These are phyloP conservation scores for Fomitopsis pulvina DNA, from an alignment of 768 basidiomycete genomes.

Conservation along the genomic window DNA sequence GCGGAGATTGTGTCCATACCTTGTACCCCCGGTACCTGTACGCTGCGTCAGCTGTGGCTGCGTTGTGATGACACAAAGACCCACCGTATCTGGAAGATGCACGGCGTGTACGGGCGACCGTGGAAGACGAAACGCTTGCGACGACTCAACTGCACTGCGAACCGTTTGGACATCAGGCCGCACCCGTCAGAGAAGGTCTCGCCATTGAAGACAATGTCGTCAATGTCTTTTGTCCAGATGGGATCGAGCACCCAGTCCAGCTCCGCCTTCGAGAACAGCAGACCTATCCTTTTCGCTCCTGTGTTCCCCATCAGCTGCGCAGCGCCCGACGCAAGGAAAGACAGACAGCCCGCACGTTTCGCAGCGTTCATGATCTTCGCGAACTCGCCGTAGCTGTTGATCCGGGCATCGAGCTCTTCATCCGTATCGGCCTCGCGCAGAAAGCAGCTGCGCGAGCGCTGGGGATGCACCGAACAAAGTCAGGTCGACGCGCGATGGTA, in stretches of 20 bases:
- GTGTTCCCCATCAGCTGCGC: not conserved
- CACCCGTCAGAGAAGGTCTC: conserved; percentile 66
- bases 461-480: no score
- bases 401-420: conserved; percentile 48
- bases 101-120: conserved; percentile 49
- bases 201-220: conserved; percentile 49
- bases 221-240: conserved; percentile 42
- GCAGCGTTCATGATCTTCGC: conserved; percentile 54
- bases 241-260: conserved; percentile 52
- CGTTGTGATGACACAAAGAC: not conserved
- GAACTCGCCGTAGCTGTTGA: conserved; percentile 55
- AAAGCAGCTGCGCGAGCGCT: conserved; percentile 62
- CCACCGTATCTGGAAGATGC: conserved; percentile 59
- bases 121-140: conserved; percentile 50
- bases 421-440: conserved; percentile 48
- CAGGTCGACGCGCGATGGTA: not conserved
- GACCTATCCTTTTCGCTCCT: conserved; percentile 67
- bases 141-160: conserved; percentile 47
- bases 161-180: conserved; percentile 49
- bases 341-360: conserved; percentile 38
- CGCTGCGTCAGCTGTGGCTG: not conserved
- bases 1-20: conserved; percentile 2
- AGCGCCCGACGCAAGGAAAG: not conserved
- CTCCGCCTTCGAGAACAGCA: conserved; percentile 59
- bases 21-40: conserved; percentile 66